phyloP scores from a whole-genome alignment of 768 basidiomycete species.

The Leccinum variicolor region DNA sequence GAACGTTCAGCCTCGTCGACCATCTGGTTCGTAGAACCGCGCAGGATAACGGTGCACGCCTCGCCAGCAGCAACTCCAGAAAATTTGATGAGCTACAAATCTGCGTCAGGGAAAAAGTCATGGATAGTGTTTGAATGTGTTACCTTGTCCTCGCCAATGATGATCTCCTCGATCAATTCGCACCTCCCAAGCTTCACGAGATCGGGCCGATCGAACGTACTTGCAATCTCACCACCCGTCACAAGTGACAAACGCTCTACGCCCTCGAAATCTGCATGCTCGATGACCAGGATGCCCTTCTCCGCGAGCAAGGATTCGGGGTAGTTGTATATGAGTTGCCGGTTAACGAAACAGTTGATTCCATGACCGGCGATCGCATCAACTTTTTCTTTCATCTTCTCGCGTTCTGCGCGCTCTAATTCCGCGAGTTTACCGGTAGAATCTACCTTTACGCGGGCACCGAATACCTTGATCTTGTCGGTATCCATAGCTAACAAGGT shows the following conservation, averaged over 20 bases:
- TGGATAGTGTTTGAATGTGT: constrained; percentile 5
- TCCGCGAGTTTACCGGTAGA: constrained; percentile 96
- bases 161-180: constrained; percentile 96
- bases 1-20: constrained; percentile 98
- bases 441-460: constrained; percentile 94
- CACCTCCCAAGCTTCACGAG: constrained; percentile 90
- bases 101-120: neutral
- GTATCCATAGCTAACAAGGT: constrained; percentile 88
- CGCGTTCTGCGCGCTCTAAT: constrained; percentile 93
- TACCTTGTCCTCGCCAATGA: constrained; percentile 99
- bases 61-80: constrained; percentile 97
- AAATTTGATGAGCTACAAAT: constrained; percentile 92
- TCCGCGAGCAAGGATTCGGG: constrained; percentile 95
- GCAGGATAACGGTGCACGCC: constrained; percentile 96
- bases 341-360: constrained; percentile 96
- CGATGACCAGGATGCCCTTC: constrained; percentile 92
- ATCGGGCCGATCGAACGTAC: constrained; percentile 91
- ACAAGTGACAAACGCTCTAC: constrained; percentile 95
- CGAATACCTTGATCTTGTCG: constrained; percentile 99
- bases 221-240: constrained; percentile 96
- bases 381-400: constrained; percentile 99
- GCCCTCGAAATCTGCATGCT: constrained; percentile 99
- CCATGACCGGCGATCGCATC: constrained; percentile 79
- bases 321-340: constrained; percentile 99
- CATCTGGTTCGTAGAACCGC: constrained; percentile 98